Base-by-base conservation (phyloP, 257 asterid species). In the Gentiana macrophylla region DNA sequence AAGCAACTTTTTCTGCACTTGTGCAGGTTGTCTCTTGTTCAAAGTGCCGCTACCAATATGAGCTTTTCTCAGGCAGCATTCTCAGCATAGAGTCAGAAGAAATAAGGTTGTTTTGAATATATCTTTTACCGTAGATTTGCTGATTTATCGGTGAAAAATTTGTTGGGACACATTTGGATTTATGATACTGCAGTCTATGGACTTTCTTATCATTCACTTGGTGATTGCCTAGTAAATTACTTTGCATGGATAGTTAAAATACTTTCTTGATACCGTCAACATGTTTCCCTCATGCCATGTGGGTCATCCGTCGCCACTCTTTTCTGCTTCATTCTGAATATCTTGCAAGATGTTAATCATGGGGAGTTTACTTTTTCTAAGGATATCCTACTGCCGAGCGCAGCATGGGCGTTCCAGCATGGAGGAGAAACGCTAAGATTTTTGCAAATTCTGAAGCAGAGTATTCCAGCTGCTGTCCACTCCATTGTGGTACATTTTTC, bases 301-400 rank as follows among this genome's bases (percentile, higher is more conserved):
- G 8, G 46, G 9, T 41, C 9, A 10, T 8, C 55, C 37, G 12
- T 24, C 6, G 49, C 65, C 10, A 4, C 2, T 62, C 61, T 60
- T 61, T 71, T 66, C 57, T 63, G 74, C 73, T 56, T 67, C 59
- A 60, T 70, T 61, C 63, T 63, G 52, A 52, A 59, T 62, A 66
- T 53, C 54, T 72, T 51, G 55, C 64, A 64, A 69, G 86, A 78
- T 72, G 78, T 81, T 89, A 93, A 89, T 89, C 86, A 73, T 73
- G 86, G 86, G 79, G 84, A 74, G 80, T 80, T 79, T 80, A 80
- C 93, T 80, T 86, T 80, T 80, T 82, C 98, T 90, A 90, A 90
- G 96, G 96, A 80, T 87, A 88, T 91, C 84, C 84, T 87, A 84
- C 84, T 86, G 75, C 86, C 94, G 92, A 83, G 80, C 94, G 96